Base-by-base conservation (phyloP, 1,284 basidiomycete genomes). In the Meripilus lineatus region DNA sequence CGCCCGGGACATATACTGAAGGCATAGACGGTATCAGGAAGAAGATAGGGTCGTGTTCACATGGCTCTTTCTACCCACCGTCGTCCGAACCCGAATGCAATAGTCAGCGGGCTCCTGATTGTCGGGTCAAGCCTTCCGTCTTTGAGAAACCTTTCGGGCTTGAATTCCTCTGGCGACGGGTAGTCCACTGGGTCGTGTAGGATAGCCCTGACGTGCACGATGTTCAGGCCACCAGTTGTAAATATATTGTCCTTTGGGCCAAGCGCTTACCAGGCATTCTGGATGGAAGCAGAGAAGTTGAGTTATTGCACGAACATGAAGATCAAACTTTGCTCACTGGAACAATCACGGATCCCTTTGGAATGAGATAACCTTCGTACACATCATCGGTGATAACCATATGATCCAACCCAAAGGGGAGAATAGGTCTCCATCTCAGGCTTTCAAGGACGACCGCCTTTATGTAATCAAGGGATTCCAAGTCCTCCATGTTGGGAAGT, bases 1-100 rank as follows among this genome's bases (percentile, higher is more conserved):
- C 34, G 23, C 3, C 46, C 46, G 2, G 46, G 42, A 24, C 46
- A 47, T 15, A 44, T 25, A 3, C 46, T 44, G 20, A 14, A 30
- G 10, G 18, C 4, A n/a, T n/a, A n/a, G n/a, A n/a, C n/a, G n/a
- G n/a, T n/a, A n/a, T n/a, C 10, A 17, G 17, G 30, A 8, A 8
- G 28, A 10, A 10, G 28, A 10, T 30, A 10, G 10, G 10, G 15
- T 15, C 5, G 22, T 8, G 10, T 8, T 18, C 17, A 15, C 10
- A 10, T 10, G 15, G 28, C 8, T 10, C 8, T 8, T 30, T 10
- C n/a, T 8, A 38, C 38, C n/a, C 18, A 46, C 32, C 47, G 22
- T 6, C 51, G 46, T 20, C 49, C 45, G 40, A 48, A 51, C 2
- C 51, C 51, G 39, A 70, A 52, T 6, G 44, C 44, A 18, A 24